Evolutionary conservation across 2,329 filamentous ascomycete genomes (phyloP), one percentile per base, ranked within the genome.

Genomic region (Seiridium cupressi): DNA sequence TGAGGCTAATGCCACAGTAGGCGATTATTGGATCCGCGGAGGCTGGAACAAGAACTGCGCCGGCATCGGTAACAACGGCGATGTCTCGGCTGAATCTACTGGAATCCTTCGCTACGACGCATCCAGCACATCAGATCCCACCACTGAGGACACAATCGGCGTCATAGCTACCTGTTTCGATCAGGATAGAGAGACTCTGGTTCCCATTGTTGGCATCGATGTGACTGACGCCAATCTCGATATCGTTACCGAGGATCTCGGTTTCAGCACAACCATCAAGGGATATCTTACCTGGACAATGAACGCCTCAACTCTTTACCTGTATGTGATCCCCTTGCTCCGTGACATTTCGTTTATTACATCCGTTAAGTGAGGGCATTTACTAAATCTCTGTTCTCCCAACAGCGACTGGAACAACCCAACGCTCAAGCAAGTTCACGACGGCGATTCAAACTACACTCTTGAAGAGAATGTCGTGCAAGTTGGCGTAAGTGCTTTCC

Each of bases 1-100:
- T 6, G 68, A 70, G 13, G 78, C 76, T 10, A 66, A 77, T 57
- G 68, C 73, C 10, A 61, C 60, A 4, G 53, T 60, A 4, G 47
- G 66, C 9, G 66, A 76, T 64, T 82, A 79, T 66, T 82, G 78
- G 78, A 70, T 84, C 59, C 75, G 80, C 0, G 75, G 77, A 3
- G 72, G 75, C 1, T 76, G 76, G 1, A 73, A 79, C 58, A 49
- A 59, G 0, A 68, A 67, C 4, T 82, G 80, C 64, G 74, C 71
- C 1, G 62, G 68, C 10, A 55, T 48, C 44, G 35, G 35, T 7
- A 79, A 77, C n/a, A 54, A 54, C 18, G 51, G 51, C 48, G 66
- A 66, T 46, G 75, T 69, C 36, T 58, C 69, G 0, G 67, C 73
- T 46, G 77, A 79, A 62, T 79, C 81, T 63, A 76, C 68, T 49